Evolutionary conservation across 805 yeast species (phyloP), one percentile per base, ranked within the genome.

Genomic region (Candida ipomoeae): DNA sequence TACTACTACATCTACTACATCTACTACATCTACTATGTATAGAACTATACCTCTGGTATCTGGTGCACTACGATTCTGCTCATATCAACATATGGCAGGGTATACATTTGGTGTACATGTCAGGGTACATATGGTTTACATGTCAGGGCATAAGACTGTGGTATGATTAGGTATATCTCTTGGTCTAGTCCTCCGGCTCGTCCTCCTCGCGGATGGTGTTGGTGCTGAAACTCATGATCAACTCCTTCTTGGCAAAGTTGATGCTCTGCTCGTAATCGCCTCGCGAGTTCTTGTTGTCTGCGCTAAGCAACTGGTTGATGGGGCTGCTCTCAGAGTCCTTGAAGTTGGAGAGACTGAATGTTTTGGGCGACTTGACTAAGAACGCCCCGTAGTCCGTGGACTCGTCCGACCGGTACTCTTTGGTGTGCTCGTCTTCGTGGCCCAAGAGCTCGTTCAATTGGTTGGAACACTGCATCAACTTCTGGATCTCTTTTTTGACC

Each of bases 161-260:
- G 3, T 6, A 21, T 21, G 8, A 21, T 21, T 21, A 21, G 8
- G 8, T 21, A 21, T 21, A 21, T 21, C 10, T 23, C 26, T 23
- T 7, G 29, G 11, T 26, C 29, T 26, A 26, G 3, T 58, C 52
- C 23, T 66, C 73, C 1, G 72, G 70, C 53, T 71, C 75, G 14
- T 70, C 75, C 48, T 71, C 76, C 53, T 71, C 77, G 42, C 60
- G 60, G 29, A 71, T 71, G 32, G 76, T 71, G 50, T 63, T 66
- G 17, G 73, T 69, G 49, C 70, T 66, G 53, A 55, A 66, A 48
- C 70, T 66, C 52, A 60, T 68, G n/a, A 52, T 36, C 44, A 65
- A 55, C 35, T 63, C 70, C 10, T 49, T 48, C 44, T 53, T 47
- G 32, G 47, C 48, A 34, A 20, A 46, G 35, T 33, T 40, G 31